Evolutionary conservation across 352 stramenopile genomes (phyloP), one percentile per base, ranked within the genome.

Genomic region (Stephanocyclus meneghinianus): DNA sequence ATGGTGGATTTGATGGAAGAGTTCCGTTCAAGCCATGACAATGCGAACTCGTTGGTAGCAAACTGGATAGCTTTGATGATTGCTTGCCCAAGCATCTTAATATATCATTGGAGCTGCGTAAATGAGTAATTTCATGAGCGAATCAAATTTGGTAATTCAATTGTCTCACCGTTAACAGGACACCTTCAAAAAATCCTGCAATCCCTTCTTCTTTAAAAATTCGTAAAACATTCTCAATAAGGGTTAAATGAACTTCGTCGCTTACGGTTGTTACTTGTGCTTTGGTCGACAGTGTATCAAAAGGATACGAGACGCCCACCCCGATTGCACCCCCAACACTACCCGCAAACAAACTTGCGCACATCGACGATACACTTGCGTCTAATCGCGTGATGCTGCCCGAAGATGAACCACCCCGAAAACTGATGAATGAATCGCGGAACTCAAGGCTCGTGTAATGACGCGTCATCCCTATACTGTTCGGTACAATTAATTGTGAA

Each of bases 61-160:
- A 94, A 94, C 37, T 86, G 84, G 37, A 88, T 76, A 16, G 82
- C 80, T 81, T 94, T 93, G 50, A 91, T 91, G 13, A 92, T 63
- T 13, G 84, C 87, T 72, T 91, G 83, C 48, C 89, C 89, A 63
- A 89, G 73, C 76, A 94, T 90, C 68, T 78, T 15, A 16, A 48
- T 47, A 53, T 16, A 9, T 18, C 35, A 51, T 71, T 29, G 60
- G 21, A 26, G 21, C 21, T 26, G 10, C 16, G 30, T 13, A 37
- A 21, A 61, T 40, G n/a, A 47, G 56, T 62, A 42, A 51, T 15
- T 16, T 8, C 3, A 15, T 29, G 8, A 40, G 3, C 11, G 18
- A 29, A 70, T 30, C 13, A 71, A 30, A 71, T 2, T 9, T 60
- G 0, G 29, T 47, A 32, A 26, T 30, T 16, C 11, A 53, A 13